Base-by-base conservation (phyloP, 805 yeast species). In the Yarrowia porcina region DNA sequence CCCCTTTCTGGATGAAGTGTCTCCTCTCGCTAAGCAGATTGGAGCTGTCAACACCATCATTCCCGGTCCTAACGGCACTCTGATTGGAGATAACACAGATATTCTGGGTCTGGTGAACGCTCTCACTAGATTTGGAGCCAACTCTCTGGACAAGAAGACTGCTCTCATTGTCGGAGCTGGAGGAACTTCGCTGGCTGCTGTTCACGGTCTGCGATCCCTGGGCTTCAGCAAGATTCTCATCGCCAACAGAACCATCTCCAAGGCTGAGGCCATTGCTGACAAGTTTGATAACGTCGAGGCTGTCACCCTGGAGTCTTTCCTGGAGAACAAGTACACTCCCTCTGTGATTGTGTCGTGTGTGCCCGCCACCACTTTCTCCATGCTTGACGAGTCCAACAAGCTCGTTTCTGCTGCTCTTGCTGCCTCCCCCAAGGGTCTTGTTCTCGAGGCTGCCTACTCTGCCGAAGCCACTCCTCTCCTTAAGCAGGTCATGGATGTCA, bases 131-230 rank as follows among this genome's bases (percentile, higher is more conserved):
- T 79, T 80, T 64, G 96, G 96, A 39, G 85, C 84, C 42, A 42
- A 57, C 27, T 49, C 68, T 5, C 59, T 64, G 13, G 41, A 49
- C 23, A 39, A 41, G 83, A 41, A 74, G 75, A 21, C 70, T 68
- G 97, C 97, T 32, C 76, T 92, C 64, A 88, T 94, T 47, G 79
- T 94, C 67, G 99, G 99, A 59, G 97, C 97, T 20, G 99, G 99
- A 42, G 99, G 99, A 45, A 92, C 99, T 25, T 86, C 97, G 0
- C 82, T 97, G 70, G 97, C 99, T 42, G 98, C 97, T 0, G 84
- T 89, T 15, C 91, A 83, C 73, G 97, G 99, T 1, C 79, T 94
- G 67, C 82, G 84, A 71, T 71, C 83, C 65, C 76, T 93, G 78
- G 97, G 97, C 2, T 90, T 96, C 73, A 68, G 76, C 21, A 84